Conservation (phyloP, 768 basidiomycete genomes). For the Amanita pallidorosea region DNA sequence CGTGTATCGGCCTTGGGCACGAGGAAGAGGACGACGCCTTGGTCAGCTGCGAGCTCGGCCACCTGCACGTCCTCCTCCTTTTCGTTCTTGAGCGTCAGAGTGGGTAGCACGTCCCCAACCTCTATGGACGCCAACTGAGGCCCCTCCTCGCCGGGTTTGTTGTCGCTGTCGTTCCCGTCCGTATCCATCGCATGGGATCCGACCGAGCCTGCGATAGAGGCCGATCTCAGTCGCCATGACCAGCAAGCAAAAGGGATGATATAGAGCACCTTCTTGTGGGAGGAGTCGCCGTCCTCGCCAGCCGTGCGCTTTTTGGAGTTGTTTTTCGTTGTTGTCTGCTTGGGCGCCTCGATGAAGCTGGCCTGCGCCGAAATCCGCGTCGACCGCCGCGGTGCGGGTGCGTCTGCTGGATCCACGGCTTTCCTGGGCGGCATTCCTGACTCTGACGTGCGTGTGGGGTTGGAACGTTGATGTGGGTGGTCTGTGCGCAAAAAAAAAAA, state of each 20-base stretch:
- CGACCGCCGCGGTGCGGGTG: conserved; percentile 42
- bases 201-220: conserved; percentile 1
- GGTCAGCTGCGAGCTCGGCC: conserved; percentile 47
- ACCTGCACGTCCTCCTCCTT: conserved; percentile 72
- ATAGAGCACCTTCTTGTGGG: conserved; percentile 20
- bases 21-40: conserved; percentile 74
- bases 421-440: conserved; percentile 23
- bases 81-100: conserved; percentile 73
- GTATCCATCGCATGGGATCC: conserved; percentile 2
- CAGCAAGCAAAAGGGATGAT: background rate
- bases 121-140: conserved; percentile 13
- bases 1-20: conserved; percentile 83
- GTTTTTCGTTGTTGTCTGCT: conserved; percentile 16
- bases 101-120: conserved; percentile 68
- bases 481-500: too few species aligned
- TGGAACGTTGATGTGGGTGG: too few species aligned
- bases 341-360: conserved; percentile 14
- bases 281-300: conserved; percentile 16
- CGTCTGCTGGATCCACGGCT: conserved; percentile 18
- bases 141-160: conserved; percentile 2
- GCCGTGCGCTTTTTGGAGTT: conserved; percentile 29
- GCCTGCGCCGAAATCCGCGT: conserved; percentile 40
- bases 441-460: too few species aligned
- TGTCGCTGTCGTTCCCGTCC: conserved; percentile 13
- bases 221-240: too few species aligned